Base-by-base conservation (phyloP, 2,329 filamentous ascomycete species). In the Ceratocystis harringtonii region DNA sequence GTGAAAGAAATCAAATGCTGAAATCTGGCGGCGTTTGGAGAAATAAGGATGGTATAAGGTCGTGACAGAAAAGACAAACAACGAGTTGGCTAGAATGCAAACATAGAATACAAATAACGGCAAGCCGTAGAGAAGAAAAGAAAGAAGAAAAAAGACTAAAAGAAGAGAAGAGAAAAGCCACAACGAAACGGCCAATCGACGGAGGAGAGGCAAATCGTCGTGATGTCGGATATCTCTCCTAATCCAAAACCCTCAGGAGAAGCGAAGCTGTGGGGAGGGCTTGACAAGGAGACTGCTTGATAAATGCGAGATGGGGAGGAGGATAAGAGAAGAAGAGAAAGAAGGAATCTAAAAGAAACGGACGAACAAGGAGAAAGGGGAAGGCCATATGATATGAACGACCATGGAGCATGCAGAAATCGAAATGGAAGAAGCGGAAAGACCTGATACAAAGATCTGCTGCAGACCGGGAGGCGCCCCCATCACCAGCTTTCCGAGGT, bases 141-240 rank as follows among this genome's bases (percentile, higher is more conserved):
- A 62, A 50, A 62, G 45, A 22, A 8, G 36, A 61, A 5, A 10
- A 61, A 41, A 32, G 19, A 6, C 10, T 52, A 63, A 12, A 58
- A 32, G 36, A 62, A 58, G 15, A 32, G 32, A 28, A 45, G 45
- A 30, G 48, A 66, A 62, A 19, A 32, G 50, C 55, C 17, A 55
- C 22, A n/a, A 58, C 50, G 19, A 45, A 48, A 10, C 8, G 22
- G n/a, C 22, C 25, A 50, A 64, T 57, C 28, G 41, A 43, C 6
- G 28, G 43, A 25, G 62, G 45, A 28, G 32, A 61, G 36, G 17
- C 32, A 62, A 57, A 61, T 61, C 43, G 64, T 52, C 12, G 48
- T 52, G 66, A 67, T 67, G 63, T 60, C 63, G 63, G 60, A 67
- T 67, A 63, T 67, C 50, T 67, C 63, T 63, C 66, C 61, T 48